Evolutionary conservation across 805 yeast species (phyloP).

Genomic region (Huiozyma naganishii): DNA sequence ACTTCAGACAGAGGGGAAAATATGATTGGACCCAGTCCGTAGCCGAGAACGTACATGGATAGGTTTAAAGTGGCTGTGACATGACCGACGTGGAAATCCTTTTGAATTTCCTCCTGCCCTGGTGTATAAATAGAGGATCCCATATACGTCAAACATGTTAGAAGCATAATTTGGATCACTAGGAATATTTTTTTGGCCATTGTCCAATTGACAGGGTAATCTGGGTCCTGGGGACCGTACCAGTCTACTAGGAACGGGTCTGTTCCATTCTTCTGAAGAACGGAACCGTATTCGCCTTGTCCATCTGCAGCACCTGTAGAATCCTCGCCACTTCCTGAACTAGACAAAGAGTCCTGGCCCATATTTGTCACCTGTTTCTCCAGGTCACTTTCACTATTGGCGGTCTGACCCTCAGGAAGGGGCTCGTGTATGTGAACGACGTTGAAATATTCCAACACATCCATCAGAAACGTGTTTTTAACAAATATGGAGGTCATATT

Average conservation of each 20-base stretch:
- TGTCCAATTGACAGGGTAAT: slow-evolving; percentile 50
- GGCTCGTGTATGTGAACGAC: slow-evolving; percentile 9
- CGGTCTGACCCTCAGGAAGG: slow-evolving; percentile 1
- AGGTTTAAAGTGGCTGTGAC: slow-evolving; percentile 41
- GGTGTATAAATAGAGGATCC: slow-evolving; percentile 50
- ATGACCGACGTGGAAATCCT: slow-evolving; percentile 35
- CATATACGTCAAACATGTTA: slow-evolving; percentile 43
- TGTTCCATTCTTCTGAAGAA: neutral
- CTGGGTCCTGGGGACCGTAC: slow-evolving; percentile 36
- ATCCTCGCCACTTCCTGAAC: neutral
- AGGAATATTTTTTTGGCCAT: slow-evolving; percentile 30
- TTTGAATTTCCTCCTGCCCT: slow-evolving; percentile 34
- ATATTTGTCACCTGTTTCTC: neutral
- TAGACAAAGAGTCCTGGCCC: neutral
- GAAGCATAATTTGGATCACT: slow-evolving; percentile 32
- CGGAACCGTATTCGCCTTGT: neutral
- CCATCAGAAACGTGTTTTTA: slow-evolving; percentile 18
- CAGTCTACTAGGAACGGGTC: slow-evolving; percentile 25
- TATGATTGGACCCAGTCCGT: slow-evolving; percentile 50
- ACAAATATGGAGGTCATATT: neutral
- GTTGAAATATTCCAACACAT: slow-evolving; percentile 13
- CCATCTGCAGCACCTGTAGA: neutral
- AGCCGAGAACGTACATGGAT: slow-evolving; percentile 46
- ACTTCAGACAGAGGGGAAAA: slow-evolving; percentile 51
- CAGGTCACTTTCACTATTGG: neutral